A percentile compares a stretch with the other conserved stretches of the same genome.
These are phyloP conservation scores for Spiraea crenata DNA, from an alignment of 331 rosid species.

Conservation along the genomic window DNA sequence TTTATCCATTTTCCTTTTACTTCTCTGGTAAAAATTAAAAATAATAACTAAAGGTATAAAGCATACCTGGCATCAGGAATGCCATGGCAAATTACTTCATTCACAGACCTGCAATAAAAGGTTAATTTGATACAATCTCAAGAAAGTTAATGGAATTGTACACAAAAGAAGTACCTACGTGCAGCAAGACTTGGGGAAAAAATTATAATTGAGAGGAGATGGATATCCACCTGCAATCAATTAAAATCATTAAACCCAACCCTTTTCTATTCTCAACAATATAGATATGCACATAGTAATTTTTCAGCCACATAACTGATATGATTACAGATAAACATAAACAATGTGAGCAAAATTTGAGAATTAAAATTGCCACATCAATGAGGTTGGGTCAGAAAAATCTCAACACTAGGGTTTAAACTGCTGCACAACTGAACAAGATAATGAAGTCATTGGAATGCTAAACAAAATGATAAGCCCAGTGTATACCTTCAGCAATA, in stretches of 20 bases:
- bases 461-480: background rate
- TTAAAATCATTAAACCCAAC: conserved; percentile 11
- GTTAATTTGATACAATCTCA: conserved; percentile 21
- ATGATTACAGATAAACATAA: background rate
- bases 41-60: background rate
- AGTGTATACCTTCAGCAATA: conserved; percentile 66
- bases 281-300: background rate
- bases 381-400: background rate
- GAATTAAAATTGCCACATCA: background rate
- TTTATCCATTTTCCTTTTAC: background rate
- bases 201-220: conserved; percentile 85
- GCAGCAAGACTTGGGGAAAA: conserved; percentile 99
- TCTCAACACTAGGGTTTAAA: background rate
- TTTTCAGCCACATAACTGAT: background rate
- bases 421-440: background rate
- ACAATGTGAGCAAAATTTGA: background rate
- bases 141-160: conserved; percentile 18
- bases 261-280: background rate
- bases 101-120: conserved; percentile 71
- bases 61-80: conserved; percentile 95
- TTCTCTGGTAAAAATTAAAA: background rate
- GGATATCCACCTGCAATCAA: conserved; percentile 84
- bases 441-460: background rate
- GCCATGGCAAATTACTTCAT: conserved; percentile 98
- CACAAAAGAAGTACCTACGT: conserved; percentile 74